Base-by-base conservation (phyloP, 352 stramenopile genomes). In the Globisporangium middletonii region DNA sequence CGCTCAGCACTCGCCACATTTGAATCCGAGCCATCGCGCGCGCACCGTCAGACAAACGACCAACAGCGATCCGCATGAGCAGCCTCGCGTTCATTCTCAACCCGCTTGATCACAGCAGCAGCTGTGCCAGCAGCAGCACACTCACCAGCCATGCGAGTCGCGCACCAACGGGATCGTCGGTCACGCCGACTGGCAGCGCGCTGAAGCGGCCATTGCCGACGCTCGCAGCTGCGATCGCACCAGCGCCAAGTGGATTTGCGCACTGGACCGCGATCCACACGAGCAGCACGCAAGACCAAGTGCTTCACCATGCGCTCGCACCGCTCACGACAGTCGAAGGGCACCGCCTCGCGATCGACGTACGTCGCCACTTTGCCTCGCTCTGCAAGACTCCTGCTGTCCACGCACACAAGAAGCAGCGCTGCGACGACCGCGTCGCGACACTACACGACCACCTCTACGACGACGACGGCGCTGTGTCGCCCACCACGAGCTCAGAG, bases 71-170 rank as follows among this genome's bases (percentile, higher is more conserved):
- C 33, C 13, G n/a, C 30, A 65, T 62, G 59, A 55, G 46, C n/a
- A 60, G 55, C 16, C 53, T 65, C 46, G 59, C 59, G 46, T 65
- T 65, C 53, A 65, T 65, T 16, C 48, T 65, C 46, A 65, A 65
- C 41, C 59, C 59, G 23, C 53, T 61, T 15, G 57, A 65, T 12
- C 53, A 28, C 35, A 48, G 37, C 52, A 27, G 46, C 52, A 13
- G 45, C 28, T 19, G 12, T 26, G 43, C 6, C 44, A 15, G 16
- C 15, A 12, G 41, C 41, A 18, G 5, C 5, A 19, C 41, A 46
- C 41, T 19, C 16, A 15, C 41, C n/a, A 19, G 41, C 26, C 15
- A 23, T 11, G 41, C 50, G 4, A 15, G 18, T 30, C 3, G 12
- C 42, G 12, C 37, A 9, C n/a, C 28, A 13, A 49, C 7, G 19